Evolutionary conservation across 2,329 filamentous ascomycete species (phyloP), one percentile per base, ranked within the genome.

Genomic region (Fusarium nanum): DNA sequence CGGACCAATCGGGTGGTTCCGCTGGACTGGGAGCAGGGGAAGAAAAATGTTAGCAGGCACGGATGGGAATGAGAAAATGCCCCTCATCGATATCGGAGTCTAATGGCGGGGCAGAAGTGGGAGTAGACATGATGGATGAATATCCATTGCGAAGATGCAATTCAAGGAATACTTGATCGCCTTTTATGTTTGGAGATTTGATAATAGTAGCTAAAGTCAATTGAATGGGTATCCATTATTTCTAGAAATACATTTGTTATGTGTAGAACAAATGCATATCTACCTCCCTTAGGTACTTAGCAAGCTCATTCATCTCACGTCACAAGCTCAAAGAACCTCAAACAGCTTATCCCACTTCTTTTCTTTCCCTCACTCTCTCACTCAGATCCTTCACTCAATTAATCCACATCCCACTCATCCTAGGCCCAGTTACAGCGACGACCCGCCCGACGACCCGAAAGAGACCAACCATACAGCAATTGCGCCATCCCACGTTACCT

Each of bases 371-470:
- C 50, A 32, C 44, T 28, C 44, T 34, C 18, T 27, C 32, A 37
- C 49, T 46, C 55, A 50, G 20, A 62, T 54, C 52, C 23, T 49
- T 37, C 47, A 41, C 34, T 68, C 57, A 56, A 34, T 37, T 23
- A 64, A 57, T 42, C 63, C 67, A 70, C 68, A 68, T 68, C 64
- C 53, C 56, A 45, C 60, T 53, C 55, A 48, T 32, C 40, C 44
- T 50, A 49, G 59, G 53, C 44, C 62, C 67, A 68, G 54, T 70
- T 49, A 46, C 49, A 30, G 55, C 70, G 69, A 72, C 70, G 69
- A 70, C 70, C 70, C 67, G 67, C 70, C 68, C 67, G 70, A 72
- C 70, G 67, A 63, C 70, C 70, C 70, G 70, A 57, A 59, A 67
- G 52, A 64, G 56, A 72, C 67, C 55, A 64, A 63, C 69, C 56